Evolutionary conservation across 257 asterid species (phyloP), one percentile per base, ranked within the genome.

Genomic region (Nicotiana tomentosiformis): DNA sequence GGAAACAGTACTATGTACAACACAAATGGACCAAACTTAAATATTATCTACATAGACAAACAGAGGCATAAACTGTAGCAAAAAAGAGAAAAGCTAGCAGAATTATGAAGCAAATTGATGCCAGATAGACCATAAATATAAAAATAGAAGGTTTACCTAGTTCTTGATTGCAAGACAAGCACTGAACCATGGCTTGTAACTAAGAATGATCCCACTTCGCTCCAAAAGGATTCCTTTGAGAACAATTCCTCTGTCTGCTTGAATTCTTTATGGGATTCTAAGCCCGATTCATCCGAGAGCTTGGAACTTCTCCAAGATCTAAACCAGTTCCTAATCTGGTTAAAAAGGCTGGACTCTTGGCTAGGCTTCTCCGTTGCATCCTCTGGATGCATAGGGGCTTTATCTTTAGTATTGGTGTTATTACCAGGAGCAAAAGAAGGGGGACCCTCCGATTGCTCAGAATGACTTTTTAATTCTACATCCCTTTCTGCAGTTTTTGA

Each of bases 141-240:
- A 80, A 26, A 30, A 43, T 14, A 64, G 77, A 80, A 14, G 46
- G 35, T 29, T 67, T 88, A 94, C 99, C 98, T 96, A 86, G 92
- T 91, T 82, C 76, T 85, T 66, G 98, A 93, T 84, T 84, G 90
- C 72, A 64, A 65, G 83, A 94, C 77, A 64, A 83, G 78, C 74
- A 88, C 86, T 55, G 91, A 84, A 83, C 92, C 94, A 65, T 85
- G 74, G 8, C 87, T 67, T 46, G 97, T 83, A 81, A 29, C 86
- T 57, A 96, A 53, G 86, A 93, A 94, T 30, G 84, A 84, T 80
- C 89, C 84, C 80, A 96, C 56, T 76, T 91, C 97, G 35, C 85
- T 86, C 98, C 99, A 96, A 84, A 94, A 90, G 18, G 93, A 85
- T 77, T 88, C 91, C 80, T 85, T 68, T 15, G 90, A 88, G 87